Percentiles rank a stretch among this genome's conserved stretches.
phyloP scores from a whole-genome alignment of 2,329 filamentous ascomycete species.

The Penicillium thymicola region DNA sequence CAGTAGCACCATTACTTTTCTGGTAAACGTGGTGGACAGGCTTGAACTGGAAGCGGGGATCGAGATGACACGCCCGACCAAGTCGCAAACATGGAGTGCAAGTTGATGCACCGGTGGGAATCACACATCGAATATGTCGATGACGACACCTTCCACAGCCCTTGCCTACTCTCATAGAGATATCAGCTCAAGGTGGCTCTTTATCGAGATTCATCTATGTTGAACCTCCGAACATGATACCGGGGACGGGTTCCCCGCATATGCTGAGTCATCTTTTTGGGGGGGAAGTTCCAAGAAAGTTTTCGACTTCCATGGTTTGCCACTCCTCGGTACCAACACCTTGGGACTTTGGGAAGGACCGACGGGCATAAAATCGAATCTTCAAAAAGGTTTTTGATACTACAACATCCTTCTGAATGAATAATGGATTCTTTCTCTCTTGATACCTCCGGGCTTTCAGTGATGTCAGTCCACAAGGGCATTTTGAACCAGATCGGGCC shows the following conservation, averaged over 20 bases:
- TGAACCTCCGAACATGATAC: slow-evolving; percentile 3
- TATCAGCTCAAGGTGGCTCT: neutral
- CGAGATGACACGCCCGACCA: slow-evolving; percentile 29
- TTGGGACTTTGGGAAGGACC: neutral
- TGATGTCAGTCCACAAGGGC: neutral
- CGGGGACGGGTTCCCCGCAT: slow-evolving; percentile 9
- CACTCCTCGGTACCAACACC: neutral
- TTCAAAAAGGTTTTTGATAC: neutral
- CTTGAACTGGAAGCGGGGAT: slow-evolving; percentile 35
- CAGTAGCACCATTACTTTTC: slow-evolving; percentile 25
- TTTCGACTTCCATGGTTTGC: neutral
- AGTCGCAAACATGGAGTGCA: slow-evolving; percentile 31
- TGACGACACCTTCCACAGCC: slow-evolving; percentile 36
- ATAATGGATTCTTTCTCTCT: neutral
- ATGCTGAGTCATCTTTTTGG: slow-evolving; percentile 8
- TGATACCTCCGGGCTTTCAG: neutral
- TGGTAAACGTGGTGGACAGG: slow-evolving; percentile 35
- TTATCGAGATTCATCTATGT: neutral
- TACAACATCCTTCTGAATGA: neutral
- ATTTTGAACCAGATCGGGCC: neutral
- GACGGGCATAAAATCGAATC: neutral
- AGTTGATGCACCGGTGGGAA: slow-evolving; percentile 26
- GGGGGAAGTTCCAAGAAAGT: neutral
- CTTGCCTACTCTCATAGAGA: slow-evolving; percentile 31
- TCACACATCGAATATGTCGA: slow-evolving; percentile 36